Base-by-base conservation (phyloP, 164 flowering plant genomes). In the Vitis labrusca region DNA sequence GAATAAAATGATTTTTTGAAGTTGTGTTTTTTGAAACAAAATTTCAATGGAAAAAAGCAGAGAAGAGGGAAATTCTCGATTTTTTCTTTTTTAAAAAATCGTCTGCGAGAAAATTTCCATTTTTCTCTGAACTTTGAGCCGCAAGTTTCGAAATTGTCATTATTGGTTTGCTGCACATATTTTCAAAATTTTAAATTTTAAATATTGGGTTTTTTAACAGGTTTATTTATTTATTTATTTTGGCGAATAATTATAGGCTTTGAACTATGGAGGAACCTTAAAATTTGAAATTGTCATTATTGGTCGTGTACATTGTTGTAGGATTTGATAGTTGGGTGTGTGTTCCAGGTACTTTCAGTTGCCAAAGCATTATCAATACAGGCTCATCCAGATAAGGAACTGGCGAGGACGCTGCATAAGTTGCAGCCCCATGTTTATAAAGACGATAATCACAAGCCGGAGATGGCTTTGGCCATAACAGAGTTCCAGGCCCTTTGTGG, bases 401-500 rank as follows among this genome's bases (percentile, higher is more conserved):
- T 84, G 81, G 99, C 97, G 2, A 74, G 59, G 69, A 10, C 11
- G 37, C 68, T 95, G 82, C 94, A 95, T 67, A 83, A 77, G 56
- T 48, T 67, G 16, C 80, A 66, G 19, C 99, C 99, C 0, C 60
- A 71, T 56, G 63, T 88, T 15, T 95, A 93, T 57, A 91, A 83
- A 77, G 97, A 93, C 69, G 91, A 68, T 14, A 94, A 91, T 80
- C 99, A 92, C 79, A 92, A 94, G 78, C 99, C 98, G 61, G 99
- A 94, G 83, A 91, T 92, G 98, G 93, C 95, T 70, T 72, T 94
- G 83, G 99, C 98, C 0, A 54, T 91, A 13, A 90, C 96, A 1
- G 76, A 90, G 63, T 94, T 95, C 63, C 93, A 89, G 85, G 97
- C 96, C 27, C 82, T 95, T 59, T 95, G 98, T 76, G 94, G 99